These are phyloP conservation scores for Malus domestica DNA, from an alignment of 306 rosid species.

Conservation along the genomic window DNA sequence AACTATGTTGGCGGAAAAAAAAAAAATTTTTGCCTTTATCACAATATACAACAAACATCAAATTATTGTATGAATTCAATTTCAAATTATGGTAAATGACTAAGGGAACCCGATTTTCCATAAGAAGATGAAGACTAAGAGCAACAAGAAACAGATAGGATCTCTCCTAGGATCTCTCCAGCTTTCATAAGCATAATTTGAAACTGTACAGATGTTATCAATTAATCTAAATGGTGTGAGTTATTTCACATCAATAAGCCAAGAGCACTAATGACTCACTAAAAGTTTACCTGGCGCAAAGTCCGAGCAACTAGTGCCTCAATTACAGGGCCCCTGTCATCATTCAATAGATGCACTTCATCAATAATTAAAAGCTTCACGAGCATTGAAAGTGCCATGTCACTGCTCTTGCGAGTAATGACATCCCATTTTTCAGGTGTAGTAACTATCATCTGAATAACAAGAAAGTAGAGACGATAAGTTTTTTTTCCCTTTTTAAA, in stretches of 20 bases:
- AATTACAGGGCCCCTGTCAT: constrained; percentile 96
- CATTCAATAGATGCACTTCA: constrained; percentile 95
- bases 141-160: not conserved
- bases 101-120: not conserved
- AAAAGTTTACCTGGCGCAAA: constrained; percentile 69
- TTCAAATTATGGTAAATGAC: not conserved
- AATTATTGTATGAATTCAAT: not conserved
- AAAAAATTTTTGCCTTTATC: no score
- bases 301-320: constrained; percentile 98
- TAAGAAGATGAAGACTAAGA: not conserved
- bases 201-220: not conserved
- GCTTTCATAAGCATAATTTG: not conserved
- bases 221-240: not conserved
- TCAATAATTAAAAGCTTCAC: constrained; percentile 95
- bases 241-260: not conserved
- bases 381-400: constrained; percentile 90
- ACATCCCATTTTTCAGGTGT: constrained; percentile 99
- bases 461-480: constrained; percentile 11
- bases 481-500: not conserved
- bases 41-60: not conserved
- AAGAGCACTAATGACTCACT: constrained; percentile 10
- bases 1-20: no score
- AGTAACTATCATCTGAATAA: constrained; percentile 91
- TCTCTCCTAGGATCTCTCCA: not conserved
- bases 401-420: constrained; percentile 97